Percentiles rank a stretch among this genome's conserved stretches.
phyloP scores from a whole-genome alignment of 1,139 yeast species.

The Yamadazyma siamensis region DNA sequence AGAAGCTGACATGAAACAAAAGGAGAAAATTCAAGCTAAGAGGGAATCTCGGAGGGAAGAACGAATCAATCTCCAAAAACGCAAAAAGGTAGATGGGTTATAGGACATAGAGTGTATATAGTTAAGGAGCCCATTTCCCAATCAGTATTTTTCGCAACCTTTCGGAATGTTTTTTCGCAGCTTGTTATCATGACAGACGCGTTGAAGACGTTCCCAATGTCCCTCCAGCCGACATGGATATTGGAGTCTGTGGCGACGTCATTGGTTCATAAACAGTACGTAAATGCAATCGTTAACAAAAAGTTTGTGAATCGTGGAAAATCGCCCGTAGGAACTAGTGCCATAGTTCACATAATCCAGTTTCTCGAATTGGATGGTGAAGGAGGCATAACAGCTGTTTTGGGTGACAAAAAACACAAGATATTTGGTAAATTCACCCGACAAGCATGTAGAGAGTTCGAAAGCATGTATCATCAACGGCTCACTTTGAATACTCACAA shows the following conservation, averaged over 20 bases:
- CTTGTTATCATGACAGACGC: too few relatives aligned
- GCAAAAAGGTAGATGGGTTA: too few relatives aligned
- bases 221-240: constrained; percentile 6
- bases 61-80: constrained; percentile 19
- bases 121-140: too few relatives aligned
- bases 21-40: constrained; percentile 25
- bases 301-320: constrained; percentile 15
- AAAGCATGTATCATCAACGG: constrained; percentile 26
- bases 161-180: too few relatives aligned
- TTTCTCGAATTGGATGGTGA: constrained; percentile 17
- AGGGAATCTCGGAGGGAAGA: constrained; percentile 35
- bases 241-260: constrained; percentile 2
- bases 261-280: constrained; percentile 4
- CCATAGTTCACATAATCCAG: constrained; percentile 27
- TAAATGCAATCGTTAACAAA: constrained; percentile 14
- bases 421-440: constrained; percentile 29
- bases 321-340: constrained; percentile 11
- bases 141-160: too few relatives aligned
- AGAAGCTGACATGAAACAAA: constrained; percentile 23
- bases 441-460: constrained; percentile 27
- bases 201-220: background rate
- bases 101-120: too few relatives aligned
- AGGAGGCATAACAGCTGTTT: constrained; percentile 25
- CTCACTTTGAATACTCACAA: constrained; percentile 29
- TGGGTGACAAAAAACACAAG: constrained; percentile 31